These are phyloP conservation scores for Fusarium coicis DNA, from an alignment of 2,329 filamentous ascomycete species.

Conservation along the genomic window DNA sequence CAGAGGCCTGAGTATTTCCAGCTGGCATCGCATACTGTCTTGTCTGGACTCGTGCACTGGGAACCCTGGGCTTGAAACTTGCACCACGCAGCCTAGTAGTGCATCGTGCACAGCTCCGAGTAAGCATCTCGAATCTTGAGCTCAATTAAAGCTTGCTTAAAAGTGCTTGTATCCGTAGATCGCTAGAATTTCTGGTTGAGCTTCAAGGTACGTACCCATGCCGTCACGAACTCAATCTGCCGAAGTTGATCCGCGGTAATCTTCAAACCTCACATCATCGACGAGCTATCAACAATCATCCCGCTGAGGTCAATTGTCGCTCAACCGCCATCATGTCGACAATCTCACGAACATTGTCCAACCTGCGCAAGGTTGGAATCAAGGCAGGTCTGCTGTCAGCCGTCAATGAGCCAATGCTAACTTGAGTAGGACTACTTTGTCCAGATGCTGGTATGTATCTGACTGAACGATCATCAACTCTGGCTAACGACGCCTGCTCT, in stretches of 20 bases:
- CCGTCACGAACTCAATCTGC: constrained; percentile 31
- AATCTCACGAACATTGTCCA: constrained; percentile 83
- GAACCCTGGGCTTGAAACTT: constrained; percentile 37
- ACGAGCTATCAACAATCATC: constrained; percentile 25
- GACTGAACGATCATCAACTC: constrained; percentile 33
- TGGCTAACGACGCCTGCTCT: constrained; percentile 36
- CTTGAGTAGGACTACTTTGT: constrained; percentile 80
- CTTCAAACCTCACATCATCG: constrained; percentile 39
- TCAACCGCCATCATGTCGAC: constrained; percentile 81
- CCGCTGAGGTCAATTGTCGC: constrained; percentile 43
- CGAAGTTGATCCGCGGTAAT: constrained; percentile 48
- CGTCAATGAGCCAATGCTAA: constrained; percentile 27
- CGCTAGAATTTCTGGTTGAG: constrained; percentile 32
- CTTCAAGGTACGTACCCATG: constrained; percentile 35
- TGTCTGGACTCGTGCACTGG: constrained; percentile 50
- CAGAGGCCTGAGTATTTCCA: constrained; percentile 34
- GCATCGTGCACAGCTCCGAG: constrained; percentile 50
- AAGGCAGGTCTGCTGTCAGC: constrained; percentile 68
- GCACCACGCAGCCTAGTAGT: constrained; percentile 40
- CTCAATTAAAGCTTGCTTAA: constrained; percentile 8
- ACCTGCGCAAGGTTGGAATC: constrained; percentile 86
- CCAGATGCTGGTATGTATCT: constrained; percentile 85
- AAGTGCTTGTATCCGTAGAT: constrained; percentile 26
- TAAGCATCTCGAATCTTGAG: constrained; percentile 46
- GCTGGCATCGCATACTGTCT: constrained; percentile 55